Base-by-base conservation (phyloP, 352 stramenopile genomes). In the Elongisporangium prolatum region DNA sequence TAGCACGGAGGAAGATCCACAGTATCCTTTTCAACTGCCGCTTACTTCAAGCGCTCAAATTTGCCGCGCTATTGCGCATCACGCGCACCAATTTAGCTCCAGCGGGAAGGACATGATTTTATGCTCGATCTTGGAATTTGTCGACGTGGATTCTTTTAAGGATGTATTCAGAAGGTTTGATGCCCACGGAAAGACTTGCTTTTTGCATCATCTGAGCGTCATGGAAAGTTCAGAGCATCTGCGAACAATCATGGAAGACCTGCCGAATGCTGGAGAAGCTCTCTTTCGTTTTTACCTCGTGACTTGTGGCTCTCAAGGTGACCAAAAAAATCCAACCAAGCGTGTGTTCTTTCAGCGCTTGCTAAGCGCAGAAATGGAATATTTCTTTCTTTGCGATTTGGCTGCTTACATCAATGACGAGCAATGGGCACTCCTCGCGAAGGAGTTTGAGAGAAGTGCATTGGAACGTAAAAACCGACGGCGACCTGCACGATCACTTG, bases 81-180 rank as follows among this genome's bases (percentile, higher is more conserved):
- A 85, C 22, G 77, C 78, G 0, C 54, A 50, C 6, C 59, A 48
- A 4, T 89, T 91, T 60, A 91, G 81, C 47, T 57, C 73, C 3
- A 91, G 81, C n/a, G 81, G 81, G 6, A 83, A 79, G 21, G 79
- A 91, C 40, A 91, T 91, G 81, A 76, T 89, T 8, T 34, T 91
- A 17, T 88, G 77, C 40, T 73, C 81, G 22, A 84, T 91, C 22
- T 59, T 89, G 14, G 75, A 87, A 28, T 65, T 80, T 22, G 57
- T 91, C 9, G 81, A 91, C 8, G 58, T 67, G 2, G 77, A 84
- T n/a, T 88, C 79, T 48, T 91, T 91, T 58, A 71, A 67, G 48
- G 77, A 89, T 34, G 67, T 89, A 21, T 91, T 81, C 49, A 78
- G 83, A 47, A 71, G 76, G 40, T 91, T 91, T 24, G 77, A 86